Conservation (phyloP, 2,329 filamentous ascomycete genomes). For the Penicillium sp. region DNA sequence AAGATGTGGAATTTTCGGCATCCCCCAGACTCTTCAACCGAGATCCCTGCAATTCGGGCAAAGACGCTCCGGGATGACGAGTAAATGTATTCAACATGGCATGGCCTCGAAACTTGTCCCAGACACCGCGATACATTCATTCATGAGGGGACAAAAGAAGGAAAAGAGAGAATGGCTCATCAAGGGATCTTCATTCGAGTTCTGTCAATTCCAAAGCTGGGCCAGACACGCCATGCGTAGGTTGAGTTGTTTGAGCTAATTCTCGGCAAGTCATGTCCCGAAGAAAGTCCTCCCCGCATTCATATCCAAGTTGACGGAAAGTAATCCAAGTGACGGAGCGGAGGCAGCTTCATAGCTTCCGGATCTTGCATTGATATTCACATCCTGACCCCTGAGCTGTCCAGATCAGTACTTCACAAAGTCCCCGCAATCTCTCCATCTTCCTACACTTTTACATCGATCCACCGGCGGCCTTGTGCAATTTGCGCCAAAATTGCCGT, state of each 20-base stretch:
- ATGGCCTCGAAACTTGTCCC: neutral
- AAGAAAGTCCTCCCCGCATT: neutral
- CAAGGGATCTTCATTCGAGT: constrained; percentile 8
- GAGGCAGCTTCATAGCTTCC: too few species aligned
- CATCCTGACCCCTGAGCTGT: too few species aligned
- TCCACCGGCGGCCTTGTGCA: neutral
- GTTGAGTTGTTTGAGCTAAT: neutral
- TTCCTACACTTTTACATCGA: too few species aligned
- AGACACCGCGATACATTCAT: neutral
- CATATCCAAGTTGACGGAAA: too few species aligned
- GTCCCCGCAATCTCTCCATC: too few species aligned
- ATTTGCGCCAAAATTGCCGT: neutral
- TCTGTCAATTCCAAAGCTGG: too few species aligned
- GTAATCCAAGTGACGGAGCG: too few species aligned
- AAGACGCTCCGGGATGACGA: constrained; percentile 4
- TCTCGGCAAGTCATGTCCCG: neutral
- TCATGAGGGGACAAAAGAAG: neutral
- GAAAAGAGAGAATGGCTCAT: constrained; percentile 1
- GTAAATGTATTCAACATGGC: too few species aligned
- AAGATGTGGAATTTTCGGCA: neutral
- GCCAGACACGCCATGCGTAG: neutral
- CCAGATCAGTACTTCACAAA: too few species aligned
- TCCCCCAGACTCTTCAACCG: constrained; percentile 3
- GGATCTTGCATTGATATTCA: too few species aligned
- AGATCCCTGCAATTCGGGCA: constrained; percentile 7